These are phyloP conservation scores for Achlya hypogyna DNA, from an alignment of 352 stramenopile genomes.

Conservation along the genomic window DNA sequence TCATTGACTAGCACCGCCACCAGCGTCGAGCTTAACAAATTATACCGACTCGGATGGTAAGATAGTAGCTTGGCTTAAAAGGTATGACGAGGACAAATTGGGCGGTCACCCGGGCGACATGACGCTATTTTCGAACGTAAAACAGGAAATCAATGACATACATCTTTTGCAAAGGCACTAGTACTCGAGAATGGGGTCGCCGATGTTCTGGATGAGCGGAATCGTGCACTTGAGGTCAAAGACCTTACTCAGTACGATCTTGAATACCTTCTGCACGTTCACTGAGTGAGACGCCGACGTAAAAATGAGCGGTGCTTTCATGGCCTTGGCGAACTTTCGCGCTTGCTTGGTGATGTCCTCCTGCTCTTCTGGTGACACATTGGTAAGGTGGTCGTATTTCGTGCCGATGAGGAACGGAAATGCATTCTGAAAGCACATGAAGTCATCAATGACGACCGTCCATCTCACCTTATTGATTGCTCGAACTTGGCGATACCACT, in stretches of 20 bases:
- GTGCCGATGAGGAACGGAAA: conserved; percentile 91
- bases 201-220: conserved; percentile 86
- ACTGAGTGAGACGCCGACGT: conserved; percentile 90
- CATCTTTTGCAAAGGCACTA: conserved; percentile 30
- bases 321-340: conserved; percentile 91
- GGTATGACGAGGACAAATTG: too few species aligned
- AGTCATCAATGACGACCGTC: neutral
- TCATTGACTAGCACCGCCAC: too few species aligned
- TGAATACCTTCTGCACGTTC: conserved; percentile 95
- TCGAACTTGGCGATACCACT: conserved; percentile 89
- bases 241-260: conserved; percentile 90
- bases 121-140: too few species aligned
- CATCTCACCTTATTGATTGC: conserved; percentile 88
- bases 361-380: conserved; percentile 84
- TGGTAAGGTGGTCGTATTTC: conserved; percentile 93
- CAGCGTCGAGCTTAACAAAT: too few species aligned
- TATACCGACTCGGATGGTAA: too few species aligned
- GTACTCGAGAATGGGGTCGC: conserved; percentile 89
- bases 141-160: too few species aligned
- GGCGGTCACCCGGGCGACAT: too few species aligned
- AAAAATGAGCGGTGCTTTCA: conserved; percentile 93
- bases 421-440: conserved; percentile 53
- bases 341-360: conserved; percentile 92
- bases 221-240: conserved; percentile 92
- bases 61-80: neutral